Conservation (phyloP, 306 rosid species). For the Castanospermum australe region DNA sequence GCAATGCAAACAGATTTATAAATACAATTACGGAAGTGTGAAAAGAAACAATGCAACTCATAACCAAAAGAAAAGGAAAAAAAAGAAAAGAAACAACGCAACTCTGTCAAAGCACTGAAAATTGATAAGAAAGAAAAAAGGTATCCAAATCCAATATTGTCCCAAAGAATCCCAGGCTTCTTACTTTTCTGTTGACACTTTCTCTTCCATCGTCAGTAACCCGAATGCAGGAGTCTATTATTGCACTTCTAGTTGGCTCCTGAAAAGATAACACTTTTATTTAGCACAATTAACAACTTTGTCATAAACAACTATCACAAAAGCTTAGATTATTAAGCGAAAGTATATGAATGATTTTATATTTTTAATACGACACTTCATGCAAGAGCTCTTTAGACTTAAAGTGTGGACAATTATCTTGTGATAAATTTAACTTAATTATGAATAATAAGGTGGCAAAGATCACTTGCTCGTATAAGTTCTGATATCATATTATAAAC, state of each 20-base stretch:
- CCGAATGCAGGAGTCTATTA: conserved; percentile 69
- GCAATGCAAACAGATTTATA: conserved; percentile 25
- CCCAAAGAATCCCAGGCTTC: not conserved
- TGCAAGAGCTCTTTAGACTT: no score
- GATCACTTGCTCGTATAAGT: no score
- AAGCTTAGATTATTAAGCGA: no score
- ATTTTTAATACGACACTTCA: no score
- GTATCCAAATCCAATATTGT: not conserved
- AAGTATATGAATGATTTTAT: no score
- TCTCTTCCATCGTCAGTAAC: conserved; percentile 84
- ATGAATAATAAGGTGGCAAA: no score
- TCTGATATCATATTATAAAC: no score
- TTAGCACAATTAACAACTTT: not conserved
- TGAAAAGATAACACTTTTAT: conserved; percentile 35
- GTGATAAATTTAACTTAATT: no score
- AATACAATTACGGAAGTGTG: not conserved
- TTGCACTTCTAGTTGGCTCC: conserved; percentile 81
- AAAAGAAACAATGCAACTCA: conserved; percentile 6
- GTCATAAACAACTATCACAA: no score
- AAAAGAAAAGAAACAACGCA: conserved; percentile 8
- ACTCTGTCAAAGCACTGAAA: not conserved
- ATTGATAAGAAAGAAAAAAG: not conserved
- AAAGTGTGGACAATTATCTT: no score
- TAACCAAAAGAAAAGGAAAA: no score
- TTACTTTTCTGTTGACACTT: conserved; percentile 63